Conservation (phyloP, 768 basidiomycete species). For the Rhodotorula taiwanensis region DNA sequence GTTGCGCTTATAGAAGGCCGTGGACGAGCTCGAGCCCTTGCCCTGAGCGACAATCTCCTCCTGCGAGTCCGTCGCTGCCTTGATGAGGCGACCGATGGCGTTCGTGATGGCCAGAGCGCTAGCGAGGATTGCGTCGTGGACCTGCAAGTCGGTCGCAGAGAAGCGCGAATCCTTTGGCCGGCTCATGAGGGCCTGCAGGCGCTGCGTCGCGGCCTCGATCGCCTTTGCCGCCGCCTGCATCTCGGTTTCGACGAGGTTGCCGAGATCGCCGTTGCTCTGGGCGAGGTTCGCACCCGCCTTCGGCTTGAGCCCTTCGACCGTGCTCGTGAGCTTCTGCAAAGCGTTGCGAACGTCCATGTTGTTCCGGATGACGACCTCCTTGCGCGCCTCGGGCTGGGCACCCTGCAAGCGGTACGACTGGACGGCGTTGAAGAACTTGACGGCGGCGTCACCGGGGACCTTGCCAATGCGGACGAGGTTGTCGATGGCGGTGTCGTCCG, state of each 20-base stretch:
- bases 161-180: slow-evolving; percentile 82
- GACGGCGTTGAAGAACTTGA: slow-evolving; percentile 88
- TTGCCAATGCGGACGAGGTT: slow-evolving; percentile 79
- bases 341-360: slow-evolving; percentile 78
- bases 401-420: slow-evolving; percentile 91
- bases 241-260: slow-evolving; percentile 91
- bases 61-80: slow-evolving; percentile 94
- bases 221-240: slow-evolving; percentile 88
- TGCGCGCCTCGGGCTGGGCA: slow-evolving; percentile 60
- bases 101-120: slow-evolving; percentile 91
- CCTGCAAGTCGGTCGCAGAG: slow-evolving; percentile 86
- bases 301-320: slow-evolving; percentile 76
- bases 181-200: slow-evolving; percentile 81
- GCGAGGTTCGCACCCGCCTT: slow-evolving; percentile 69
- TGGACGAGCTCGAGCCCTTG: slow-evolving; percentile 78
- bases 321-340: slow-evolving; percentile 74
- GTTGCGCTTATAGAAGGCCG: slow-evolving; percentile 99
- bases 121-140: slow-evolving; percentile 92
- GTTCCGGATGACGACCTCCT: slow-evolving; percentile 80
- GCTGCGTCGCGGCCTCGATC: slow-evolving; percentile 85
- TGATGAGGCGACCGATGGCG: slow-evolving; percentile 88
- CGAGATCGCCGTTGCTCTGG: slow-evolving; percentile 82
- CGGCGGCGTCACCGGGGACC: slow-evolving; percentile 73
- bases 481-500: slow-evolving; percentile 85
- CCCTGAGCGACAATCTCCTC: slow-evolving; percentile 96